phyloP scores from a whole-genome alignment of 805 yeast genomes.

The Metschnikowia continentalis region DNA sequence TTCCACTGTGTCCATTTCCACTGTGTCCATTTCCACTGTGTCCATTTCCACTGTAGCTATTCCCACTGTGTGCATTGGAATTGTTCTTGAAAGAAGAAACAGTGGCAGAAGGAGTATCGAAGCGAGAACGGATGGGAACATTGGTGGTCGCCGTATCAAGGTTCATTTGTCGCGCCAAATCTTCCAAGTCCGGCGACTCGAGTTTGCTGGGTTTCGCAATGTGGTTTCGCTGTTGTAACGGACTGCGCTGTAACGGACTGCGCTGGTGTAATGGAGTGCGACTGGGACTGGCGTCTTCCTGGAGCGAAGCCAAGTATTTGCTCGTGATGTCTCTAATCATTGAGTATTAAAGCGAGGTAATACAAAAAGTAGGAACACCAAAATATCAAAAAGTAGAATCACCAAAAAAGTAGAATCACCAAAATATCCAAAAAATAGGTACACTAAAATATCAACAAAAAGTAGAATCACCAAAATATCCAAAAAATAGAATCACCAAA shows the following conservation, averaged over 20 bases:
- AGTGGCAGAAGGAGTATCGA: slow-evolving; percentile 41
- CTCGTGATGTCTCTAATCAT: slow-evolving; percentile 28
- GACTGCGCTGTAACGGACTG: slow-evolving; percentile 18
- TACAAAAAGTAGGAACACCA: too few relatives aligned
- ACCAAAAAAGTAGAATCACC: too few relatives aligned
- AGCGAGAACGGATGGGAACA: slow-evolving; percentile 28
- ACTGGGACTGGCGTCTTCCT: slow-evolving; percentile 23
- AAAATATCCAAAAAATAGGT: too few relatives aligned
- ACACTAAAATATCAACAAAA: too few relatives aligned
- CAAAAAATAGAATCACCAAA: too few relatives aligned
- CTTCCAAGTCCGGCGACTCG: slow-evolving; percentile 32
- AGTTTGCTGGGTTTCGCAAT: slow-evolving; percentile 14
- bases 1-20: too few relatives aligned
- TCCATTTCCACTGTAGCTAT: background rate
- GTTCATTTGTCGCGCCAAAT: slow-evolving; percentile 35
- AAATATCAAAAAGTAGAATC: too few relatives aligned
- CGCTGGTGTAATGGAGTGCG: slow-evolving; percentile 31
- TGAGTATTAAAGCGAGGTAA: slow-evolving; percentile 7
- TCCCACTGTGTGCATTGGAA: slow-evolving; percentile 14
- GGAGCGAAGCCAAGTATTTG: slow-evolving; percentile 32
- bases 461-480: too few relatives aligned
- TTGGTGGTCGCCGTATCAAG: slow-evolving; percentile 23
- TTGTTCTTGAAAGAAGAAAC: slow-evolving; percentile 39
- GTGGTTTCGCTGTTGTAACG: slow-evolving; percentile 29
- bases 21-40: too few relatives aligned